A percentile compares a stretch with the other conserved stretches of the same genome.
These are phyloP conservation scores for Nidularia pulvinata DNA, from an alignment of 768 basidiomycete species.

Conservation along the genomic window DNA sequence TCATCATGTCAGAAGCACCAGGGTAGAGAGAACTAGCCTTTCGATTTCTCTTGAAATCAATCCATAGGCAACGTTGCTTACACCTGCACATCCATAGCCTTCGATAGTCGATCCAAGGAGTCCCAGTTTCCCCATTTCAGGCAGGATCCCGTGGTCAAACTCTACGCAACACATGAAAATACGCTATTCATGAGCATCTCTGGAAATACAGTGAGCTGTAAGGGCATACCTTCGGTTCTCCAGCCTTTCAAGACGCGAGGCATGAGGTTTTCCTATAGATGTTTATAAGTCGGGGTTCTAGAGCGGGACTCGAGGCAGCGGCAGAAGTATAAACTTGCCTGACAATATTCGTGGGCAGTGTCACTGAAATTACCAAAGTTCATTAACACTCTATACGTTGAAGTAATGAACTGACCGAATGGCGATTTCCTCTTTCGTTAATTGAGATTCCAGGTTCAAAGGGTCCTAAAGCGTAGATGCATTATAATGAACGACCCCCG, in stretches of 20 bases:
- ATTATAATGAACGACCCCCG: not conserved
- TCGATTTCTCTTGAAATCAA: conserved; percentile 94
- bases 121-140: conserved; percentile 93
- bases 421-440: conserved; percentile 90
- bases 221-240: conserved; percentile 75
- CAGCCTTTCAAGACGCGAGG: conserved; percentile 92
- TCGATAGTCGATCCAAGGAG: conserved; percentile 90
- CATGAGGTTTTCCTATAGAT: conserved; percentile 67
- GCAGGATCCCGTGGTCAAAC: conserved; percentile 74
- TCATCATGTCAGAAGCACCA: not conserved
- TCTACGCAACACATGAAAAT: conserved; percentile 35
- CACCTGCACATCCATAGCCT: conserved; percentile 94
- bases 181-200: not conserved
- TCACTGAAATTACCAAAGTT: conserved; percentile 45
- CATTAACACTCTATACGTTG: conserved; percentile 1
- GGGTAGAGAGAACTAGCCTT: conserved; percentile 42
- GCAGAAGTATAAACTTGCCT: conserved; percentile 41
- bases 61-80: conserved; percentile 90
- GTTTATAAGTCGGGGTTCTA: not conserved
- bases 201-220: not conserved
- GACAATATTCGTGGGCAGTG: conserved; percentile 78
- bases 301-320: not conserved
- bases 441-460: conserved; percentile 70
- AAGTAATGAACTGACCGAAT: conserved; percentile 58
- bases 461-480: conserved; percentile 65